Percentiles rank a stretch among this genome's conserved stretches.
Conservation (phyloP, 805 yeast genomes). For the Yamadazyma ubonensis region DNA sequence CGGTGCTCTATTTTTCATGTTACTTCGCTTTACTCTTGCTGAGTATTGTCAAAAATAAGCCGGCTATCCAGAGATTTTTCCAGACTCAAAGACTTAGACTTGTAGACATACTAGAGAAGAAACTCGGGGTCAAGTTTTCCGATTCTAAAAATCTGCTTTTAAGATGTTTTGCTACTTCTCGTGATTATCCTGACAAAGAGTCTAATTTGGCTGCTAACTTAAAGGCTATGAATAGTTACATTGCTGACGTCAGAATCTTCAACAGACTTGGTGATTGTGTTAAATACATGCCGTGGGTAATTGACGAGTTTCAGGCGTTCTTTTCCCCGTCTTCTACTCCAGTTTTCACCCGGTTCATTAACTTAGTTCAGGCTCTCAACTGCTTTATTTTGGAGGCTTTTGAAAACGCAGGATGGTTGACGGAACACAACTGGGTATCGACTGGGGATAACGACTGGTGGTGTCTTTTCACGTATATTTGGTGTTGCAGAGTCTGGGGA, state of each 20-base stretch:
- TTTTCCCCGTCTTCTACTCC: slow-evolving; percentile 22
- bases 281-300: slow-evolving; percentile 45
- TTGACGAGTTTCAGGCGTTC: slow-evolving; percentile 36
- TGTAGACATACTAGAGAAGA: slow-evolving; percentile 16
- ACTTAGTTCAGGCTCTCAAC: slow-evolving; percentile 39
- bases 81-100: slow-evolving; percentile 26
- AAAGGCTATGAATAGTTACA: slow-evolving; percentile 33
- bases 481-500: slow-evolving; percentile 48
- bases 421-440: slow-evolving; percentile 46
- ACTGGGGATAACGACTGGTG: slow-evolving; percentile 40
- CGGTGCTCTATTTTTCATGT: slow-evolving; percentile 42
- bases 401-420: slow-evolving; percentile 46
- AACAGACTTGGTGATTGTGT: slow-evolving; percentile 41
- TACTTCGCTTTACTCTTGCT: slow-evolving; percentile 40
- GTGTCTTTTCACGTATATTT: slow-evolving; percentile 44
- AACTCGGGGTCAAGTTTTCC: slow-evolving; percentile 16
- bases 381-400: slow-evolving; percentile 40
- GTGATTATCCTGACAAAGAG: slow-evolving; percentile 8
- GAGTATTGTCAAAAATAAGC: slow-evolving; percentile 37
- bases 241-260: slow-evolving; percentile 43
- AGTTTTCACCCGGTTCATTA: slow-evolving; percentile 25
- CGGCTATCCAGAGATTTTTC: slow-evolving; percentile 29
- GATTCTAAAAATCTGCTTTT: slow-evolving; percentile 17
- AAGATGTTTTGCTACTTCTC: slow-evolving; percentile 5
- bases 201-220: slow-evolving; percentile 34